Evolutionary conservation across 2,329 filamentous ascomycete species (phyloP), one percentile per base, ranked within the genome.

Genomic region (Penicillium sp.): DNA sequence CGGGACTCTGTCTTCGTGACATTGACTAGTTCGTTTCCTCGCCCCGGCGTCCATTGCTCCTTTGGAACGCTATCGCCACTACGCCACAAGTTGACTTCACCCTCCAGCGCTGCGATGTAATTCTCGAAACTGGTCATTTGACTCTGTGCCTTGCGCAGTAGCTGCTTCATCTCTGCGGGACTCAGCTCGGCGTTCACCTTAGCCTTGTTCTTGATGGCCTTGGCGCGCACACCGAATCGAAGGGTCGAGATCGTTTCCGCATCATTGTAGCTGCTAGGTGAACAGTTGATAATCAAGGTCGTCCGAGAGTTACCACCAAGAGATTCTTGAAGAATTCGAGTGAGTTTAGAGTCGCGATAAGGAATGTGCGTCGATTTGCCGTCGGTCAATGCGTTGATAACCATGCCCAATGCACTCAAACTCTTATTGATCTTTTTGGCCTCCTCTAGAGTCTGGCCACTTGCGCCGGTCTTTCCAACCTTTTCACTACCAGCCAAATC

Each of bases 381-480:
- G 69, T 97, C 93, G 2, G 93, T 96, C 63, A 99, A 76, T 46
- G 91, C 84, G 73, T 97, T 97, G 79, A 99, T 99, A 75, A 97
- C 93, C 91, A 96, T 97, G 64, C 93, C 93, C 53, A 99, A 80
- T 47, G 93, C 91, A 75, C 91, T 96, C 77, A 99, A 81, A 79
- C 90, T 96, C 80, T 97, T 97, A 81, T 99, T 99, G 80, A 99
- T 99, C 80, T 99, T 99, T 80, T 97, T 97, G 53, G 93, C 93
- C 71, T 99, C 93, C 72, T 97, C 93, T 36, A 99, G 79, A 4
- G 92, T 97, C 73, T 97, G 93, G 49, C 93, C 93, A 69, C 89
- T 96, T 55, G 93, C 93, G 61, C 93, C 93, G 27, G 93, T 99
- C 80, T 99, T 97, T 68, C 93, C 92, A 43, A 97, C 90, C 77